Percentiles rank a stretch among this genome's conserved stretches.
phyloP scores from a whole-genome alignment of 129 eudicot species.

The Escallonia herrerae region DNA sequence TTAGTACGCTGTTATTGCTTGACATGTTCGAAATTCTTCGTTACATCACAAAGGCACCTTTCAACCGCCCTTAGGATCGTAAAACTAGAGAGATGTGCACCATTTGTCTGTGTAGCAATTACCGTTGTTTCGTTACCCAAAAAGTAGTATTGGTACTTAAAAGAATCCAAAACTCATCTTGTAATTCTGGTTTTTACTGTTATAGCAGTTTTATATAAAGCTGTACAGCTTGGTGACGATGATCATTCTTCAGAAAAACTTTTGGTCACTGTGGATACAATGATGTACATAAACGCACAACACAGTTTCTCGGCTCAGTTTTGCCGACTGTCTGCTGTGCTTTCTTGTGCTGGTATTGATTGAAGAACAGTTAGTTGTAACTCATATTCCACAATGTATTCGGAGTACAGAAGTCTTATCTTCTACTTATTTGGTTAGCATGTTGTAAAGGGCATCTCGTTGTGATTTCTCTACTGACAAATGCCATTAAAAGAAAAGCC shows the following conservation, averaged over 20 bases:
- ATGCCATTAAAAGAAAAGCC: too few relatives aligned
- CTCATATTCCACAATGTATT: too few relatives aligned
- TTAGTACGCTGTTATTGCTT: not conserved
- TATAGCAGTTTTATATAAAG: not conserved
- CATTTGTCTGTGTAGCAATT: slow-evolving; percentile 39
- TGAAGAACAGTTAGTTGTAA: too few relatives aligned
- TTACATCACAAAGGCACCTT: slow-evolving; percentile 55
- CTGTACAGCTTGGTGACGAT: slow-evolving; percentile 25
- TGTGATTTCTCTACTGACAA: too few relatives aligned
- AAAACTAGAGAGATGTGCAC: slow-evolving; percentile 79
- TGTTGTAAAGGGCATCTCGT: too few relatives aligned
- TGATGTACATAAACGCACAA: slow-evolving; percentile 4
- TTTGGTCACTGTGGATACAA: slow-evolving; percentile 12
- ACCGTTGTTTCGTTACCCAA: not conserved
- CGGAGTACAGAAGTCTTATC: too few relatives aligned
- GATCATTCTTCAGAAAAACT: not conserved
- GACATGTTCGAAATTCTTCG: too few relatives aligned
- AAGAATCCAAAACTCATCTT: not conserved
- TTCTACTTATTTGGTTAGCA: too few relatives aligned
- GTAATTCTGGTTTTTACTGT: slow-evolving; percentile 2
- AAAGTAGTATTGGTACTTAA: not conserved
- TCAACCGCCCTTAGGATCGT: slow-evolving; percentile 50
- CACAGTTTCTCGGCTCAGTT: not conserved
- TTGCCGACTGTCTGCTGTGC: not conserved
- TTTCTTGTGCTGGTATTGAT: too few relatives aligned